Base-by-base conservation (phyloP, 2,329 filamentous ascomycete genomes). In the Emericellopsis atlantica region DNA sequence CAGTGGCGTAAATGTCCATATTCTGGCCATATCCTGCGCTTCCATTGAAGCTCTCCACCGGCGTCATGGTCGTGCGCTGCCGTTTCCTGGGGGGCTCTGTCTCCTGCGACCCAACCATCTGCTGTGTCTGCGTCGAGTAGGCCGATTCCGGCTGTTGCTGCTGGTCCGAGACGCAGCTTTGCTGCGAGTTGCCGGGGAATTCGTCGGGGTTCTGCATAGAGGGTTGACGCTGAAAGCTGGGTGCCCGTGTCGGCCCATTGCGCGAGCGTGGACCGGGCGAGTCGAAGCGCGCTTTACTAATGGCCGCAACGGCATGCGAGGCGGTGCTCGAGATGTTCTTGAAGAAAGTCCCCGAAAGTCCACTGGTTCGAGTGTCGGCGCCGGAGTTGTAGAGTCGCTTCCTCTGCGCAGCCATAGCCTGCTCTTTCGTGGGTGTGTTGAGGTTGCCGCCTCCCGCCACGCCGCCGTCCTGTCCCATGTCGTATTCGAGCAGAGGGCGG, bases 361-460 rank as follows among this genome's bases (percentile, higher is more conserved):
- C 78, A 51, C 76, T 78, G 11, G 71, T 65, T 39, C 87, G 74
- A 38, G 72, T 77, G 43, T 94, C 86, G 37, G 76, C 72, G 29
- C 50, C 55, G 8, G 62, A 57, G 49, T 83, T 94, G 63, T 95
- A 96, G 62, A 95, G 78, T 48, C 90, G 78, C 60, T 98, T 96
- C 49, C 92, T 71, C 62, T 88, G 83, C 5, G 90, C 90, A 10
- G 92, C 92, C 89, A 96, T 95, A 45, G 92, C 92, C 61, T 96
- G 92, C 61, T 96, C 92, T 62, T 98, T 98, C 32, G 92, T 98
- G 0, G 92, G 92, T 0, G 92, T 96, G 53, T 96, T 90, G 51
- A 95, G 74, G 49, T 81, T 77, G 37, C 83, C 84, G 37, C 79
- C 76, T 42, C 82, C 81, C 5, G 82, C 76, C 39, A 78, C 62